These are phyloP conservation scores for Mrakia blollopis DNA, from an alignment of 768 basidiomycete species.

Conservation along the genomic window DNA sequence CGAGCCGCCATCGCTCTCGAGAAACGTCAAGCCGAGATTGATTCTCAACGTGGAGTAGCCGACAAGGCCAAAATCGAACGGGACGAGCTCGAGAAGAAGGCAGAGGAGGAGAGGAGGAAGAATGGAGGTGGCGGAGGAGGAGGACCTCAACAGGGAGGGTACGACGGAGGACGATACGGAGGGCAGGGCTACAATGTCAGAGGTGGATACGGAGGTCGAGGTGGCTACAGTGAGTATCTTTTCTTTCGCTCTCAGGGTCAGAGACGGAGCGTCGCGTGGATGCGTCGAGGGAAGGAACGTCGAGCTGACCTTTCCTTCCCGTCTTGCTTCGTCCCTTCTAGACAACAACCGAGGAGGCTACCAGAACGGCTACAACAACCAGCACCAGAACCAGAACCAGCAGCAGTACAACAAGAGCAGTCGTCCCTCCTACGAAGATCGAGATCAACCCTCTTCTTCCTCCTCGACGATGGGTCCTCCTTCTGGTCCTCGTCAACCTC, in stretches of 20 bases:
- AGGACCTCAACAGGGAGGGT: background rate
- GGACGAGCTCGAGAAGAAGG: slow-evolving; percentile 68
- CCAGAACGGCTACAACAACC: background rate
- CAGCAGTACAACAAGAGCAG: background rate
- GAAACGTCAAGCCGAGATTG: slow-evolving; percentile 77
- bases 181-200: slow-evolving; percentile 18
- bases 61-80: slow-evolving; percentile 60
- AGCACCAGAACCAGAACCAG: background rate
- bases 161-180: background rate
- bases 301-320: background rate
- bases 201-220: slow-evolving; percentile 21
- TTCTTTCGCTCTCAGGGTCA: no score
- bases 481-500: background rate
- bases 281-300: background rate
- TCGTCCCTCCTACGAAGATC: slow-evolving; percentile 15
- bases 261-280: background rate
- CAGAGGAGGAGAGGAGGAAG: slow-evolving; percentile 57
- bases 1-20: slow-evolving; percentile 82
- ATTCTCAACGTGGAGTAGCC: slow-evolving; percentile 61
- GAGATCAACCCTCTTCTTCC: background rate
- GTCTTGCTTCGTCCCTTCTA: background rate
- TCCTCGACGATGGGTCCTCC: slow-evolving; percentile 23
- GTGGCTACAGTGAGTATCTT: slow-evolving; percentile 23
- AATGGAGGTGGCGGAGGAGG: slow-evolving; percentile 18
- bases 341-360: slow-evolving; percentile 8